Base-by-base conservation (phyloP, 495 filamentous ascomycete species). In the Pseudoneurospora amorphoporcata region DNA sequence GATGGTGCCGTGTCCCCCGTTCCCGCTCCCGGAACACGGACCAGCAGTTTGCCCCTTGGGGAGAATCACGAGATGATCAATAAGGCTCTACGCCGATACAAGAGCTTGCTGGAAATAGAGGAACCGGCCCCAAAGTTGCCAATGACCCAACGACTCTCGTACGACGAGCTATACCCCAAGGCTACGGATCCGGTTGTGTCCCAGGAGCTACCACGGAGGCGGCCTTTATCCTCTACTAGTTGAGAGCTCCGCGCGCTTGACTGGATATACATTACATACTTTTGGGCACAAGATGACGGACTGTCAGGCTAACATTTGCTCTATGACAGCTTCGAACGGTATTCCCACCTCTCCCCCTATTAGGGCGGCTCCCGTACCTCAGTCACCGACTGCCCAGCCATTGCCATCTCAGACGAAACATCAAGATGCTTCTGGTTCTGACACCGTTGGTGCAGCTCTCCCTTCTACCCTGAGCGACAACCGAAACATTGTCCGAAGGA, bases 401-500 rank as follows among this genome's bases (percentile, higher is more conserved):
- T 73, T 76, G 68, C 73, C 82, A 69, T 79, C 82, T 70, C 79
- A 77, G 77, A 81, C 82, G 71, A 83, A 83, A 61, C 73, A 80
- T 43, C 74, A 74, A 78, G 91, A 90, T 70, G 88, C 91, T 79
- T 87, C 86, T 82, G 93, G 91, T 75, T 92, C 91, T 85, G 93
- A 98, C 86, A 90, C 92, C 70, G 93, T 95, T 82, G 61, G 82
- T 73, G 81, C 84, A 82, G 92, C 90, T 71, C 89, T 90, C 68
- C 88, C 90, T 80, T 89, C 91, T 78, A 88, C 91, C 75, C 29
- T 65, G 29, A 91, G 86, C 75, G 94, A 98, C 82, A 93, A 91
- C 89, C 92, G 92, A 85, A 98, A 99, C 83, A 96, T 99, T 80
- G 95, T 99, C 72, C 92, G 96, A 81, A 89, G 96, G 83, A 99